Percentiles rank a stretch among this genome's conserved stretches.
Conservation (phyloP, 2,329 filamentous ascomycete species). For the Cercospora sp. region DNA sequence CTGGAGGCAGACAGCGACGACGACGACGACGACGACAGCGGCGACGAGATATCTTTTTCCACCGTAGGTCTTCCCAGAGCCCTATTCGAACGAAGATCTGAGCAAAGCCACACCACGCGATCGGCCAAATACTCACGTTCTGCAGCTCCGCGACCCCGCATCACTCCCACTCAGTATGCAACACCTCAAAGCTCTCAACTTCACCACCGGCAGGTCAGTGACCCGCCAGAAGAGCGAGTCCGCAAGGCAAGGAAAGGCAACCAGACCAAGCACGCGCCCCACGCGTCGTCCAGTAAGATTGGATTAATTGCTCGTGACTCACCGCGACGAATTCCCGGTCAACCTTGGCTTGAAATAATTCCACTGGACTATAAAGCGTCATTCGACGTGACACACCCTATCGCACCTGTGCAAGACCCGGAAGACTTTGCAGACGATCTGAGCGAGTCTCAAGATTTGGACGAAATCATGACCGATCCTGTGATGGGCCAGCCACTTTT, state of each 20-base stretch:
- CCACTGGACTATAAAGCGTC: constrained; percentile 7
- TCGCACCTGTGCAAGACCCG: neutral
- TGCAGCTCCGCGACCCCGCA: constrained; percentile 24
- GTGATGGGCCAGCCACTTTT: constrained; percentile 27
- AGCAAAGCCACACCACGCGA: constrained; percentile 11
- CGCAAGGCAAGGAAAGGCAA: constrained; percentile 12
- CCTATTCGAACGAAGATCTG: constrained; percentile 20
- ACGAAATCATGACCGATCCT: neutral
- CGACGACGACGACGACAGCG: constrained; percentile 24
- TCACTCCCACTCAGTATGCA: constrained; percentile 32
- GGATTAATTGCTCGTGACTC: constrained; percentile 21
- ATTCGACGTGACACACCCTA: neutral
- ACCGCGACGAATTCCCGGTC: constrained; percentile 15
- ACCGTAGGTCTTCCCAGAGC: constrained; percentile 24
- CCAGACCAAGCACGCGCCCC: constrained; percentile 22
- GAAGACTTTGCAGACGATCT: neutral
- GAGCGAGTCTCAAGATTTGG: constrained; percentile 1
- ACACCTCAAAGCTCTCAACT: constrained; percentile 43
- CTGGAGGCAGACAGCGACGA: constrained; percentile 26
- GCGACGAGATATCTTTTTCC: constrained; percentile 26
- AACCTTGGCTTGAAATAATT: constrained; percentile 27
- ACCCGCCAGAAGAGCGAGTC: constrained; percentile 7
- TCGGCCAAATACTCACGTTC: constrained; percentile 25
- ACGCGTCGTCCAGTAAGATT: constrained; percentile 21
- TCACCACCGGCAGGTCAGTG: constrained; percentile 22